Conservation (phyloP, 2,329 filamentous ascomycete species). For the Microdochium nivale region DNA sequence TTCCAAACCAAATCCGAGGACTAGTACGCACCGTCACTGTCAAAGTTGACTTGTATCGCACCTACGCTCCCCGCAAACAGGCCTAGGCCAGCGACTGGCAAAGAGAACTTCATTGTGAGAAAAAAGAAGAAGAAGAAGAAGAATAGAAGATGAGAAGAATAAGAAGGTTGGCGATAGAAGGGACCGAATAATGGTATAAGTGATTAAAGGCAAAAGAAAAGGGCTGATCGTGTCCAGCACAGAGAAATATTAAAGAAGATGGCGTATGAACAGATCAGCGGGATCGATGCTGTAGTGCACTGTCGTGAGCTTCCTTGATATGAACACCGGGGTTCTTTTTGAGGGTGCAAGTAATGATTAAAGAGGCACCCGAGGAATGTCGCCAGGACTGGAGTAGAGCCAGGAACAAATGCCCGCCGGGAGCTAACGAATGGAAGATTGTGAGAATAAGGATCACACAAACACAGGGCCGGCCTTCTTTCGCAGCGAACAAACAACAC, state of each 20-base stretch:
- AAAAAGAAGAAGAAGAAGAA: not conserved
- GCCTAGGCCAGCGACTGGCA: constrained; percentile 8
- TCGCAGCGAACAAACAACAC: constrained; percentile 12
- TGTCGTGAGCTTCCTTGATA: not conserved
- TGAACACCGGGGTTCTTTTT: not conserved
- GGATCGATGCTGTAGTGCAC: not conserved
- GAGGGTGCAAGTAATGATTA: not conserved
- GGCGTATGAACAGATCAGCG: not conserved
- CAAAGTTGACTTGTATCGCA: constrained; percentile 22
- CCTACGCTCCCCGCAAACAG: constrained; percentile 17
- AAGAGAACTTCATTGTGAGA: not conserved
- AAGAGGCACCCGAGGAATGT: constrained; percentile 6
- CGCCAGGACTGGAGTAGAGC: constrained; percentile 10
- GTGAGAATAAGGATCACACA: constrained; percentile 10
- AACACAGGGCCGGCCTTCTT: constrained; percentile 12
- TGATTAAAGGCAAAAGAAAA: not conserved
- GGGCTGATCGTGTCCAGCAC: not conserved
- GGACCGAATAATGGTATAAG: too few species aligned
- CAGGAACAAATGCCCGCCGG: constrained; percentile 9
- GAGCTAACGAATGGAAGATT: constrained; percentile 11
- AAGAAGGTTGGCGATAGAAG: not conserved
- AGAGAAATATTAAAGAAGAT: not conserved
- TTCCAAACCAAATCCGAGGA: not conserved
- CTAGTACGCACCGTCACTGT: constrained; percentile 18
- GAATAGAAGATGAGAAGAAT: not conserved